Conservation (phyloP, 768 basidiomycete genomes). For the Polyporus arcularius region DNA sequence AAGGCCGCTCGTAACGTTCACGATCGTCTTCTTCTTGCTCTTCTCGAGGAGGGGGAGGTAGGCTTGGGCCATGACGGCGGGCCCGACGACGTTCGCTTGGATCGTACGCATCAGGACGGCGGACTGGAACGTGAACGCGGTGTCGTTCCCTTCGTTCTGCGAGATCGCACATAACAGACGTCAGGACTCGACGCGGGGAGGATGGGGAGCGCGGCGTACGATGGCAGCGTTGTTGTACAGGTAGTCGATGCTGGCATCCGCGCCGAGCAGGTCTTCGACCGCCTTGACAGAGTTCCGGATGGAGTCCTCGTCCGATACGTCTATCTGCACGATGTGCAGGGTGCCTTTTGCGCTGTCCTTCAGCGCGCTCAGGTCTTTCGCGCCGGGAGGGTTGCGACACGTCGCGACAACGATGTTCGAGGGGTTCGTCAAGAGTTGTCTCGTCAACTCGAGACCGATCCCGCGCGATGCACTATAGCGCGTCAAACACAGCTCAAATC, state of each 20-base stretch:
- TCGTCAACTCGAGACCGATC: conserved; percentile 32
- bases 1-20: conserved; percentile 36
- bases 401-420: conserved; percentile 33
- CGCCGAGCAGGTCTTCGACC: conserved; percentile 30
- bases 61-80: conserved; percentile 35
- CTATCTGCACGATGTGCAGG: conserved; percentile 37
- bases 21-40: conserved; percentile 34
- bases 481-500: neutral
- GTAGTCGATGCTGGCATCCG: conserved; percentile 36
- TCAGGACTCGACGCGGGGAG: neutral
- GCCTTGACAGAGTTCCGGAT: conserved; percentile 28
- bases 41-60: conserved; percentile 38
- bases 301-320: conserved; percentile 29
- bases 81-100: conserved; percentile 36
- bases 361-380: conserved; percentile 26
- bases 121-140: conserved; percentile 27
- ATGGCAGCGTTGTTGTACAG: conserved; percentile 42
- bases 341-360: conserved; percentile 25
- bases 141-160: conserved; percentile 24
- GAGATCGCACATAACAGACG: neutral
- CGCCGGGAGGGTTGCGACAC: conserved; percentile 30
- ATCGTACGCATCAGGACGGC: conserved; percentile 27
- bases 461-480: conserved; percentile 24
- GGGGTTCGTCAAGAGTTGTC: conserved; percentile 25
- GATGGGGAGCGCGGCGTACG: conserved; percentile 24